Evolutionary conservation across 2,329 filamentous ascomycete genomes (phyloP).

Genomic region (Colletotrichum viniferum): DNA sequence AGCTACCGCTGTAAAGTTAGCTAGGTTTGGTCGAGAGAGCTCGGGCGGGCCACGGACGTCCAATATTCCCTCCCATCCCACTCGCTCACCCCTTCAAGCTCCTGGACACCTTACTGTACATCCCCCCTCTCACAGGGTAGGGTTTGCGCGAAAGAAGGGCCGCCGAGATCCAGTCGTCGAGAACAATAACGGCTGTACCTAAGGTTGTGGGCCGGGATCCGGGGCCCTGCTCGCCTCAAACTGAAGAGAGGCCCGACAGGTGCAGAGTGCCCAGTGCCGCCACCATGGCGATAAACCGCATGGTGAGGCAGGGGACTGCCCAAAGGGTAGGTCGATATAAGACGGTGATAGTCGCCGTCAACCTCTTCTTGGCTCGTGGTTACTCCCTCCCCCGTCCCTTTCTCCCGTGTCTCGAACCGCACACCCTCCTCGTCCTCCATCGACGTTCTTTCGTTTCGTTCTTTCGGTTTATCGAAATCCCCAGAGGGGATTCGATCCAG

Average conservation of each 20-base stretch:
- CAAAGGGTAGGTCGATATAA: conserved; percentile 21
- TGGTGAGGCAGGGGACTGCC: conserved; percentile 12
- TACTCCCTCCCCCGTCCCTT: neutral
- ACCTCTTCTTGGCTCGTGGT: neutral
- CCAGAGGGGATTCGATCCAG: conserved; percentile 2
- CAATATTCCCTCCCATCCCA: neutral
- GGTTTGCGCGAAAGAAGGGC: neutral
- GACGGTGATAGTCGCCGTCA: conserved; percentile 15
- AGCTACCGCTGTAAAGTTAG: neutral
- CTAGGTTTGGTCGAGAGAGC: conserved; percentile 16
- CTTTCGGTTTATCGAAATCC: neutral
- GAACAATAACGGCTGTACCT: neutral
- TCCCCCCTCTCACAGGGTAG: neutral
- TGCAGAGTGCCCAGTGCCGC: neutral
- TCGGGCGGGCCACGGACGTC: conserved; percentile 19
- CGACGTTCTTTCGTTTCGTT: conserved; percentile 17
- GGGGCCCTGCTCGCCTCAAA: conserved; percentile 9
- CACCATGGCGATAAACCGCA: conserved; percentile 16
- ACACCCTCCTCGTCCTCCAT: neutral
- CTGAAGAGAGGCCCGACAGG: conserved; percentile 1
- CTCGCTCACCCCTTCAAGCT: neutral
- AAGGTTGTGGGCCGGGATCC: conserved; percentile 1
- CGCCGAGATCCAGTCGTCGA: conserved; percentile 15
- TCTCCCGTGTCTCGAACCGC: conserved; percentile 9
- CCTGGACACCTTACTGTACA: neutral